These are phyloP conservation scores for Fusarium humuli DNA, from an alignment of 2,329 filamentous ascomycete species.

Conservation along the genomic window DNA sequence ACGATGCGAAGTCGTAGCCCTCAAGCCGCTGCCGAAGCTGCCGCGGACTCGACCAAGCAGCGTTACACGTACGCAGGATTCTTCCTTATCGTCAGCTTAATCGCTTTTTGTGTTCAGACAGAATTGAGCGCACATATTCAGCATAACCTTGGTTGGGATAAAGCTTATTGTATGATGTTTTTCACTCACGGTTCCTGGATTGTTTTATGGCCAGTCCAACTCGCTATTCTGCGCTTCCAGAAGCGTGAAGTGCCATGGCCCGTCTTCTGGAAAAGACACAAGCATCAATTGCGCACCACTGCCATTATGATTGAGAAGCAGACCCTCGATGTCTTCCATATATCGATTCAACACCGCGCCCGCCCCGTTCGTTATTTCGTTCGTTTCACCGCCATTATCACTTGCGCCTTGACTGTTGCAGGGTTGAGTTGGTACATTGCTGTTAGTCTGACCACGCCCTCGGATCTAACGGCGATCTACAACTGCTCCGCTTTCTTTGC, in stretches of 20 bases:
- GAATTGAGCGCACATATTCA: slow-evolving; percentile 97
- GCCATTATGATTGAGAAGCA: slow-evolving; percentile 87
- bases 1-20: slow-evolving; percentile 84
- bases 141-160: slow-evolving; percentile 91
- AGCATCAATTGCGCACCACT: slow-evolving; percentile 63
- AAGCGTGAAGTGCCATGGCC: slow-evolving; percentile 83
- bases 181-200: slow-evolving; percentile 96
- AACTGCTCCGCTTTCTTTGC: slow-evolving; percentile 99
- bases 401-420: slow-evolving; percentile 86
- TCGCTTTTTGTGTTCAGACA: slow-evolving; percentile 93
- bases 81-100: slow-evolving; percentile 84
- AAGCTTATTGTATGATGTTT: slow-evolving; percentile 99
- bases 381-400: slow-evolving; percentile 83
- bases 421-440: slow-evolving; percentile 96
- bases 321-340: slow-evolving; percentile 73
- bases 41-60: slow-evolving; percentile 67
- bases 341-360: slow-evolving; percentile 50
- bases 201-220: slow-evolving; percentile 86
- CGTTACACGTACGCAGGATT: slow-evolving; percentile 89
- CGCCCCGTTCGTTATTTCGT: slow-evolving; percentile 76
- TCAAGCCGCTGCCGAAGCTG: slow-evolving; percentile 56
- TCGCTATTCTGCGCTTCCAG: slow-evolving; percentile 82
- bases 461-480: slow-evolving; percentile 97
- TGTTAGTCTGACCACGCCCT: slow-evolving; percentile 91
- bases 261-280: slow-evolving; percentile 81